Percentiles rank a stretch among this genome's conserved stretches.
phyloP scores from a whole-genome alignment of 768 basidiomycete genomes.

The Mycena rosella region DNA sequence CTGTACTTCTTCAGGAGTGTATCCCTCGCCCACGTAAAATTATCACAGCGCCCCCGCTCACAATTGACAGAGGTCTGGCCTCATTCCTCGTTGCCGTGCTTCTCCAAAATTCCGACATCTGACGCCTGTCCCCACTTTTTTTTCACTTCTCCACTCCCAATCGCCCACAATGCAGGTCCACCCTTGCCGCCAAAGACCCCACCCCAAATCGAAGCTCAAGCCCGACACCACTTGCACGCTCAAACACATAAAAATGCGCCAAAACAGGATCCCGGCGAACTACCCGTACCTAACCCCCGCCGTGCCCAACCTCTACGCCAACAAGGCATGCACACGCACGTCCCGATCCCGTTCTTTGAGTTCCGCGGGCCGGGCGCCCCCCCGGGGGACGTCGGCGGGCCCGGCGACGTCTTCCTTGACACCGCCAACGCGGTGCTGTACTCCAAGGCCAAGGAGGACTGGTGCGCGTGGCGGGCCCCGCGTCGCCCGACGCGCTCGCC shows the following conservation, averaged over 20 bases:
- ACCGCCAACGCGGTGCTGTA: slow-evolving; percentile 5
- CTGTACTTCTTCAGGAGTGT: background rate
- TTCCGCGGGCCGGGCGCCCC: slow-evolving; percentile 17
- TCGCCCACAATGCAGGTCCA: background rate
- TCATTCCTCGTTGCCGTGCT: background rate
- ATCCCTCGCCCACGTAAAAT: background rate
- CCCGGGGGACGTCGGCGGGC: slow-evolving; percentile 16
- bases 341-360: slow-evolving; percentile 22
- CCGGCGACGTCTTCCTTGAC: slow-evolving; percentile 29
- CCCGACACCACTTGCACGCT: slow-evolving; percentile 2
- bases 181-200: slow-evolving; percentile 9
- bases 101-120: background rate
- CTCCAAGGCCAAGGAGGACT: slow-evolving; percentile 12
- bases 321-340: background rate
- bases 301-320: background rate
- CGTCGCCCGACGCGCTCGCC: background rate
- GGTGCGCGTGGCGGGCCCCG: slow-evolving; percentile 16
- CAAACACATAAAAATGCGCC: slow-evolving; percentile 4
- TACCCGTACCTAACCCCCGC: slow-evolving; percentile 9
- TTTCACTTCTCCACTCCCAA: background rate
- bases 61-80: background rate
- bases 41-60: background rate
- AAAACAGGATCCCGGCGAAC: background rate
- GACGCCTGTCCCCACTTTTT: background rate
- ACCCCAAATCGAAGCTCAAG: slow-evolving; percentile 12